Evolutionary conservation across 139 green algal genomes (phyloP), one percentile per base, ranked within the genome.

Genomic region (Chlamydomonas incerta): DNA sequence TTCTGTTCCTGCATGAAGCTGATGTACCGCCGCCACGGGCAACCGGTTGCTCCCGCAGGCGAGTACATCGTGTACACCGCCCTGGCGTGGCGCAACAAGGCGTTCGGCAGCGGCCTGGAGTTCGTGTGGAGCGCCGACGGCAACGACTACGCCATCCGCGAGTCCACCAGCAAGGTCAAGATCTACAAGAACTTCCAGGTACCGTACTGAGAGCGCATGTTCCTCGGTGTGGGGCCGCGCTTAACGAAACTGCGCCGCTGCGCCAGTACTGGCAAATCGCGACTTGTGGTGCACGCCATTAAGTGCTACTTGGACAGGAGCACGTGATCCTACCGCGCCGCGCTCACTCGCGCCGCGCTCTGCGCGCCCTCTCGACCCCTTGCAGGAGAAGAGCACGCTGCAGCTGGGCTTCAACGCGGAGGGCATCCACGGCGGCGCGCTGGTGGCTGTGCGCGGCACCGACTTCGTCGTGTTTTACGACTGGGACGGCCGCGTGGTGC

Each of bases 11-110:
- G n/a, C n/a, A n/a, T n/a, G n/a, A n/a, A n/a, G n/a, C n/a, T n/a
- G n/a, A n/a, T n/a, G n/a, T n/a, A n/a, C n/a, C n/a, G n/a, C n/a
- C 33, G 6, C 15, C 68, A 29, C 24, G 6, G 13, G 47, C 67
- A 73, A 57, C 70, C 58, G 3, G 14, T 60, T 21, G 17, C 70
- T 8, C 63, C 9, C 31, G 10, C 33, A 88, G 72, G 66, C 50
- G 97, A 99, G 92, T 99, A 98, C 87, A 96, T 99, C 66, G 97
- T 99, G 84, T 99, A 99, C 95, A 99, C 98, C 1, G 98, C 98
- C 0, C 92, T 99, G 41, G 98, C 98, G 0, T 99, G 98, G 98
- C 92, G 98, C n/a, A 99, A 99, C 93, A 99, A 99, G 92, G 93
- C 88, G 26, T 99, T 99, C 86, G 98, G 98, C 31, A 81, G 81